phyloP scores from a whole-genome alignment of 306 rosid genomes.

The Pterocarpus santalinus region DNA sequence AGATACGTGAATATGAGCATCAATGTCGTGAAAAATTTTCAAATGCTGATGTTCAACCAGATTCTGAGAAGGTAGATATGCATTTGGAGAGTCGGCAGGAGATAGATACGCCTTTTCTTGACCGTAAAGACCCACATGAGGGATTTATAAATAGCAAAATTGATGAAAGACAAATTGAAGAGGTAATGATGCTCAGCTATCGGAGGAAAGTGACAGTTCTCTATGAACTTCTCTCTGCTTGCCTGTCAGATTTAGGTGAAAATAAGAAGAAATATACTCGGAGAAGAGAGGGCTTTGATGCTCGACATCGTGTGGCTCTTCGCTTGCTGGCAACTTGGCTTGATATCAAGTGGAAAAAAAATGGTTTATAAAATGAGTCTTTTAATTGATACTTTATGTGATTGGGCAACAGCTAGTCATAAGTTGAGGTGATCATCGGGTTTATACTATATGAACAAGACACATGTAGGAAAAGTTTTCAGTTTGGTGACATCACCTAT shows the following conservation, averaged over 20 bases:
- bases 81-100: constrained; percentile 52
- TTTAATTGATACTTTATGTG: constrained; percentile 31
- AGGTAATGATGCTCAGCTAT: constrained; percentile 68
- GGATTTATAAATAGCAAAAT: constrained; percentile 42
- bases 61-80: constrained; percentile 56
- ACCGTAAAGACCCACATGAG: constrained; percentile 46
- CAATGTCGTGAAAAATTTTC: constrained; percentile 78
- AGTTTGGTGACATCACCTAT: constrained; percentile 19
- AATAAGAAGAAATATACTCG: constrained; percentile 58
- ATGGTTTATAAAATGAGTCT: constrained; percentile 68
- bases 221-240: constrained; percentile 84
- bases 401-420: constrained; percentile 26
- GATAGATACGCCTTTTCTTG: constrained; percentile 49
- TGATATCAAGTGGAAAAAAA: constrained; percentile 79
- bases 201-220: constrained; percentile 85
- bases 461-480: constrained; percentile 27
- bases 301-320: constrained; percentile 86
- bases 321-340: constrained; percentile 90
- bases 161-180: constrained; percentile 67
- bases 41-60: constrained; percentile 56
- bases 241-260: constrained; percentile 74
- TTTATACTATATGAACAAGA: constrained; percentile 24
- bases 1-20: constrained; percentile 68
- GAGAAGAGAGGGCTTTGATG: constrained; percentile 82
- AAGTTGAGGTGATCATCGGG: constrained; percentile 32